Percentiles rank a stretch among this genome's conserved stretches.
Evolutionary conservation across 148 eudicot genomes (phyloP).

Genomic region (Persicaria maculosa): DNA sequence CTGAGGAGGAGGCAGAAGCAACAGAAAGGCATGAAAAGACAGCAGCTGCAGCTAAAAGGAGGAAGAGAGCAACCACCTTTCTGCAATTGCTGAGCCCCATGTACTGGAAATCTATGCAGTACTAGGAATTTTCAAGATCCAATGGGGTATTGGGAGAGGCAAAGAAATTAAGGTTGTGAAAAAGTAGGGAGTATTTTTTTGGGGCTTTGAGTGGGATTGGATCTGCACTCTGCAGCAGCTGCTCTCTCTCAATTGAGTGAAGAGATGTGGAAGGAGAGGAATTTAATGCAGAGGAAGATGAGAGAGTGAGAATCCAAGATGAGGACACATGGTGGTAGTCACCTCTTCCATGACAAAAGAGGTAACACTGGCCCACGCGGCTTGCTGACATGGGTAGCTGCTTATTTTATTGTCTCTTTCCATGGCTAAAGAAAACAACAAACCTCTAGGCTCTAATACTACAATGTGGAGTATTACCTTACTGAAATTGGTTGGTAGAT

Average conservation of each 20-base stretch:
- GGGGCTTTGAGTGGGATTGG: not conserved
- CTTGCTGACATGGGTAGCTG: slow-evolving; percentile 3
- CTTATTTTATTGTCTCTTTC: not conserved
- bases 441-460: not conserved
- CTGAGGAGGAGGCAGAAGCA: slow-evolving; percentile 17
- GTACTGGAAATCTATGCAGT: not conserved
- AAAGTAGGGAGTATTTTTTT: no score
- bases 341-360: not conserved
- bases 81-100: slow-evolving; percentile 11
- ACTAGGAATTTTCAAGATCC: not conserved
- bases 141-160: not conserved
- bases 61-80: slow-evolving; percentile 26
- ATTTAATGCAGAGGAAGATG: slow-evolving; percentile 8
- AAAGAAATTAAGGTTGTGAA: not conserved
- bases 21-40: slow-evolving; percentile 22
- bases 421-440: not conserved
- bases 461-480: no score
- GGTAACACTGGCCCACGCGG: slow-evolving; percentile 8
- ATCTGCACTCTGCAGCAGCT: not conserved
- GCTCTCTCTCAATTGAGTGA: slow-evolving; percentile 11
- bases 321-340: slow-evolving; percentile 4
- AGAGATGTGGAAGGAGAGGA: slow-evolving; percentile 30
- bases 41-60: slow-evolving; percentile 12
- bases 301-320: slow-evolving; percentile 16
- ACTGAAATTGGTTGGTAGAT: no score